These are phyloP conservation scores for Phytophthora tubulina DNA, from an alignment of 352 stramenopile genomes.

Conservation along the genomic window DNA sequence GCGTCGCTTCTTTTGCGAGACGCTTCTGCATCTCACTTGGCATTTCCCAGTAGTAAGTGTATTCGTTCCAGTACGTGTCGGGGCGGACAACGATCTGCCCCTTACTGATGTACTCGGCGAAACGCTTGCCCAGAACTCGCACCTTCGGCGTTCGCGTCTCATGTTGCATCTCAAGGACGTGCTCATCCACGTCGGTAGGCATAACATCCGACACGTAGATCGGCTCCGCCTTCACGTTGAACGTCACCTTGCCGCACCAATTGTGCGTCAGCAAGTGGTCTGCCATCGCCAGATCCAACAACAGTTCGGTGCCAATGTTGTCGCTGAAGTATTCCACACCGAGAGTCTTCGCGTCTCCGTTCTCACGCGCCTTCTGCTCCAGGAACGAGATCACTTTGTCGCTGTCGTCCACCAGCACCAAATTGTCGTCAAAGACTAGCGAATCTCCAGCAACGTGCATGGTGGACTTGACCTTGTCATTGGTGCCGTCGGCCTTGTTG, in stretches of 20 bases:
- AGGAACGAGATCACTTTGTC: constrained; percentile 56
- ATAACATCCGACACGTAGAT: constrained; percentile 86
- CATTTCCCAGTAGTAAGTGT: constrained; percentile 77
- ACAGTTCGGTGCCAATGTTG: constrained; percentile 73
- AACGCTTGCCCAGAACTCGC: constrained; percentile 49
- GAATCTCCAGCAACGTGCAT: constrained; percentile 56
- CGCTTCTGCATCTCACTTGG: constrained; percentile 41
- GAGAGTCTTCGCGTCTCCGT: constrained; percentile 13
- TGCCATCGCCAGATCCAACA: constrained; percentile 68
- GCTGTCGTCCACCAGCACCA: constrained; percentile 66
- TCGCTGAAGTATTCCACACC: constrained; percentile 74
- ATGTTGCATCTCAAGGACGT: constrained; percentile 59
- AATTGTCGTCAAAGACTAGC: constrained; percentile 62
- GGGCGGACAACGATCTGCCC: constrained; percentile 32
- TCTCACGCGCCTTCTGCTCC: constrained; percentile 21
- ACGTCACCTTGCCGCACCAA: constrained; percentile 64
- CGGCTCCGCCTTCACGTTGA: constrained; percentile 76
- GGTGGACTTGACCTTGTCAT: constrained; percentile 74
- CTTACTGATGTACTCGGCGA: constrained; percentile 44
- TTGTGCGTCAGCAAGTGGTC: constrained; percentile 66
- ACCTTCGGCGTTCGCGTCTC: constrained; percentile 41
- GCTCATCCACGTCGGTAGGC: constrained; percentile 58
- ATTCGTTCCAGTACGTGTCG: constrained; percentile 70
- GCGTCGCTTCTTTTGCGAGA: constrained; percentile 49
- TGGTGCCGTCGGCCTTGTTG: constrained; percentile 76